A percentile compares a stretch with the other conserved stretches of the same genome.
Evolutionary conservation across 2,329 filamentous ascomycete genomes (phyloP).

Genomic region (Rugonectria rugulosa): DNA sequence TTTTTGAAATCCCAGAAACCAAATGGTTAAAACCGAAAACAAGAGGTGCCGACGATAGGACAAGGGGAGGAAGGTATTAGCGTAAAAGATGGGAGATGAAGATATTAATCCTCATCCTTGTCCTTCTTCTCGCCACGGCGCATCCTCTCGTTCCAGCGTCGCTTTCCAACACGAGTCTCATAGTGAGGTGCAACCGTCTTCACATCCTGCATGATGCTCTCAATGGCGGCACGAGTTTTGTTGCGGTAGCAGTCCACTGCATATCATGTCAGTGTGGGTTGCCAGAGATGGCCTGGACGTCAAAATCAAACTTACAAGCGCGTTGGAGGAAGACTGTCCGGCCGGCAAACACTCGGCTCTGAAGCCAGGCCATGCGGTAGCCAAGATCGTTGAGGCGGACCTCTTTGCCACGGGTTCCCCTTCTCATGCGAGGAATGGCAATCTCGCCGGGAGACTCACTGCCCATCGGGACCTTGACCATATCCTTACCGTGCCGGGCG

Average conservation of each 20-base stretch:
- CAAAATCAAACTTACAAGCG: conserved; percentile 72
- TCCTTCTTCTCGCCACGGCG: conserved; percentile 44
- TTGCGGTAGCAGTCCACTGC: conserved; percentile 92
- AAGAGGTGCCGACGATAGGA: conserved; percentile 1
- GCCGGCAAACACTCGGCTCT: conserved; percentile 89
- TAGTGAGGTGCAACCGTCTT: conserved; percentile 81
- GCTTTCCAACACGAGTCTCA: conserved; percentile 87
- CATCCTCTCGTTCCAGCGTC: conserved; percentile 71
- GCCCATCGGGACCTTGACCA: conserved; percentile 67
- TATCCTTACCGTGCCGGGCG: conserved; percentile 44
- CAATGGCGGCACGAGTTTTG: conserved; percentile 85
- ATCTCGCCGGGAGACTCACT: conserved; percentile 77
- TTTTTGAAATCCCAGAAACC: conserved; percentile 23
- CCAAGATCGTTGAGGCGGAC: conserved; percentile 92
- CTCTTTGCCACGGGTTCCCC: conserved; percentile 77
- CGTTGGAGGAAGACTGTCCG: conserved; percentile 88
- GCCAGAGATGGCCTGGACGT: neutral
- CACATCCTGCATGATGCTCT: conserved; percentile 79
- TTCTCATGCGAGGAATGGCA: conserved; percentile 77
- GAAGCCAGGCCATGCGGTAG: conserved; percentile 95
- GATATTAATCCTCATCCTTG: conserved; percentile 37
- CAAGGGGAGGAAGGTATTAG: conserved; percentile 8
- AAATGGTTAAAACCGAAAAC: conserved; percentile 13
- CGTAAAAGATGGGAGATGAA: neutral
- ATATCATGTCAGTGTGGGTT: conserved; percentile 18